Evolutionary conservation across 208 protist genomes (phyloP).

Genomic region (Blastocrithidia nonstop): DNA sequence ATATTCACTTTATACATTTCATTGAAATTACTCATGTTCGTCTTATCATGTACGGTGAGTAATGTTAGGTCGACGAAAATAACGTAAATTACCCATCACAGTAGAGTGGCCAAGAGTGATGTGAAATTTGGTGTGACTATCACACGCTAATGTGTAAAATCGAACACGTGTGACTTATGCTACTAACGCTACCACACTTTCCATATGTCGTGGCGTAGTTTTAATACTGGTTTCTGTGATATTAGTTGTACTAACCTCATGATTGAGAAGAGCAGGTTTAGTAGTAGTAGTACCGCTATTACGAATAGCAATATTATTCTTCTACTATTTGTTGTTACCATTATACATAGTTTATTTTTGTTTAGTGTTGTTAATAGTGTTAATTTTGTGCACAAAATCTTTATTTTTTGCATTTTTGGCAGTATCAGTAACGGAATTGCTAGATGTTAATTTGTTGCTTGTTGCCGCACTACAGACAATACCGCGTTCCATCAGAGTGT

Average conservation of each 20-base stretch:
- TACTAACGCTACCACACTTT: slow-evolving; percentile 21
- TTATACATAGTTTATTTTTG: neutral
- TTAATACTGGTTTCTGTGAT: no score
- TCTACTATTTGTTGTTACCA: neutral
- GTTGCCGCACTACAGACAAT: slow-evolving; percentile 33
- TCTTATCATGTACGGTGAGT: neutral
- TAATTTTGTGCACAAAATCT: neutral
- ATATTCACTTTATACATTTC: slow-evolving; percentile 11
- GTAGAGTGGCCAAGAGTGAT: slow-evolving; percentile 77
- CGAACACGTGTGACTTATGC: slow-evolving; percentile 55
- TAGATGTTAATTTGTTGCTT: no score
- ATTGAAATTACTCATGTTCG: slow-evolving; percentile 5
- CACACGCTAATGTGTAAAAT: slow-evolving; percentile 51
- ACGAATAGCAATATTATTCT: neutral
- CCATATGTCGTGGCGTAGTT: no score
- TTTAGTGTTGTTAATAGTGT: neutral
- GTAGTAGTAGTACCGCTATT: no score
- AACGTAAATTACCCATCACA: slow-evolving; percentile 70
- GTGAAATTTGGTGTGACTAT: slow-evolving; percentile 59
- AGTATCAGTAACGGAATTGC: neutral
- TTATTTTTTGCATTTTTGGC: neutral
- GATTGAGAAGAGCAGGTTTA: no score
- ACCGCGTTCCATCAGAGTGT: slow-evolving; percentile 79
- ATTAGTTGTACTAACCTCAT: no score
- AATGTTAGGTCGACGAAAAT: slow-evolving; percentile 23